Evolutionary conservation across 805 yeast genomes (phyloP), one percentile per base, ranked within the genome.

Genomic region (Gaillardinia entomophila): DNA sequence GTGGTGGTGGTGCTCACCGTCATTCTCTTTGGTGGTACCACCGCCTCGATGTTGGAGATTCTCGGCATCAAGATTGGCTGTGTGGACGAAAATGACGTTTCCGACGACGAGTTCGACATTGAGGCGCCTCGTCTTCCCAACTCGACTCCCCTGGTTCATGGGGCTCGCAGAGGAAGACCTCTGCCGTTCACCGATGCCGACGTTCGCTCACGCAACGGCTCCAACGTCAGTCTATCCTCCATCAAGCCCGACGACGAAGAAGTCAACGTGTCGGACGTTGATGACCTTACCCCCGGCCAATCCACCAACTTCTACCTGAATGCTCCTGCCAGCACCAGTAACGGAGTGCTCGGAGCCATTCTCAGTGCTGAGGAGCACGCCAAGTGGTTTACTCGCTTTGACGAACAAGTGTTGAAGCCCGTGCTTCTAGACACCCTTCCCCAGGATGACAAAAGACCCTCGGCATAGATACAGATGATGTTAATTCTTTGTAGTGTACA

Each of bases 1-100:
- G 97, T 94, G 11, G 97, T 90, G 16, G 99, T 92, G 8, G 98
- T 92, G 19, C 66, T 92, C 29, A 92, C 99, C 0, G 98, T 92
- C 18, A 89, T 92, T 34, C 72, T 92, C 18, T 92, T 92, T 57
- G 99, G 99, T 37, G 98, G 99, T 24, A 92, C 98, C 1, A 92
- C 97, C 0, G 97, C 98, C 1, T 85, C 95, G 28, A 92, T 92
- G 99, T 73, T 92, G 38, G 99, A 92, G 55, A 85, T 90, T 44
- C 68, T 92, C 45, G 92, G 94, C 28, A 94, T 92, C 46, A 82
- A 83, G 46, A 83, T 95, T 2, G 98, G 98, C 1, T 86, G 90
- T 41, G 71, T 84, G 13, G 90, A 81, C 44, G 95, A 86, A 36
- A 45, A 51, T 24, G 58, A 62, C 31, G 89, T 79, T 25, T 77